Percentiles rank a stretch among this genome's conserved stretches.
Evolutionary conservation across 2,329 filamentous ascomycete genomes (phyloP).

Genomic region (Pseudopithomyces chartarum): DNA sequence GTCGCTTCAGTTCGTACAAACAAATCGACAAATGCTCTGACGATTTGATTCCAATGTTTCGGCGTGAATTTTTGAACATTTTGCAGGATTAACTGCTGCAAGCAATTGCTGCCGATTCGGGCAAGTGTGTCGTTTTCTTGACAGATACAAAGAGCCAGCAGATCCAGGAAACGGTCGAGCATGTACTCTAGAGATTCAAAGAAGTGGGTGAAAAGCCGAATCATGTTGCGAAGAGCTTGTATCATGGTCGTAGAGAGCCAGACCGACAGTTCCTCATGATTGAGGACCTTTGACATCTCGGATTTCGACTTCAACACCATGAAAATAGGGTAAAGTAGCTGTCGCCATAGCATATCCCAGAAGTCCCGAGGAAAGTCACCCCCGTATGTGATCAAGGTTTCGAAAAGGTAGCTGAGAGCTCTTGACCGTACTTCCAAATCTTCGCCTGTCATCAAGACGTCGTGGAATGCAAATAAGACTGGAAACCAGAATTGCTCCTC

Average conservation of each 20-base stretch:
- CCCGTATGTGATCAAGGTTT: conserved; percentile 86
- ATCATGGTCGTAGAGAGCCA: conserved; percentile 99
- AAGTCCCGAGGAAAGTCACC: conserved; percentile 91
- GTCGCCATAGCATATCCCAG: conserved; percentile 98
- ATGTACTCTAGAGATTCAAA: conserved; percentile 96
- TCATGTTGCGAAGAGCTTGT: conserved; percentile 96
- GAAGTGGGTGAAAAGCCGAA: conserved; percentile 97
- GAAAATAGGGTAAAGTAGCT: conserved; percentile 97
- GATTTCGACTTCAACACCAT: conserved; percentile 96
- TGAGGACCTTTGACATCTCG: conserved; percentile 93
- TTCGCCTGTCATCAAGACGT: conserved; percentile 98
- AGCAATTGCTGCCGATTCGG: conserved; percentile 94
- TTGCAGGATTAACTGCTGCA: conserved; percentile 94
- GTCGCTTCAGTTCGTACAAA: conserved; percentile 95
- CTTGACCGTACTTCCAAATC: conserved; percentile 90
- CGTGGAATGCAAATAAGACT: conserved; percentile 96
- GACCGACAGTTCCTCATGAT: conserved; percentile 95
- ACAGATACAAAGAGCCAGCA: conserved; percentile 94
- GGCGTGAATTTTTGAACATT: conserved; percentile 91
- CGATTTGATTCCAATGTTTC: conserved; percentile 91
- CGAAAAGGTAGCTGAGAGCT: conserved; percentile 95
- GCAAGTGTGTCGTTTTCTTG: conserved; percentile 99
- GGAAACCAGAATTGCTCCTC: conserved; percentile 99
- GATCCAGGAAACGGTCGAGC: conserved; percentile 94
- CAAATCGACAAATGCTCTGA: conserved; percentile 92